Base-by-base conservation (phyloP, 2,329 filamentous ascomycete genomes). In the Aspergillus tubingensis region DNA sequence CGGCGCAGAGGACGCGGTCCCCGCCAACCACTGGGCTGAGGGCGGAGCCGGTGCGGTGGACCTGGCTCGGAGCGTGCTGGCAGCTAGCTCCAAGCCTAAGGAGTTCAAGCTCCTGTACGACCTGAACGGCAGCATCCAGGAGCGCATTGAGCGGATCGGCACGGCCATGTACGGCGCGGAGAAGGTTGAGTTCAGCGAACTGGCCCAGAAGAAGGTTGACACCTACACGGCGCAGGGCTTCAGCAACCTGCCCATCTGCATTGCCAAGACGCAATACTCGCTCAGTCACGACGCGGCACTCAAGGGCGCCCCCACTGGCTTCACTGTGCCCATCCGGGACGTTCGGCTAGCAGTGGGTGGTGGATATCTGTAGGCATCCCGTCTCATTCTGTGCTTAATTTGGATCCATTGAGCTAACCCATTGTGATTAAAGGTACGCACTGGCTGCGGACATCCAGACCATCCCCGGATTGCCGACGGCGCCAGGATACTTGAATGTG, bases 251-350 rank as follows among this genome's bases (percentile, higher is more conserved):
- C 95, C 95, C 38, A 96, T 98, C 73, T 99, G 95, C 77, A 86
- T 98, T 66, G 95, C 95, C 64, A 99, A 99, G 88, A 99, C 95
- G 13, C 95, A 99, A 78, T 99, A 99, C 82, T 96, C 91, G 36
- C 84, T 99, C 52, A 95, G 90, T 60, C 94, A 98, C 77, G 92
- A 99, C 76, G 90, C 94, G 2, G 88, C 91, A 10, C 84, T 98
- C 70, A 99, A 99, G 85, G 95, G 95, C 64, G 95, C 95, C 8
- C 95, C 95, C 23, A 91, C 89, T 3, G 95, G 94, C 61, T 99
- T 98, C 78, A 96, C 91, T 0, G 88, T 99, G 5, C 95, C 95
- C 2, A 96, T 99, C 69, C 84, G 94, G 61, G 95, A 99, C 74
- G 94, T 99, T 41, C 85, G 93, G 64, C 88, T 99, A 84, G 95